phyloP scores from a whole-genome alignment of 106 monocot species.

The Dendrobium chrysotoxum region DNA sequence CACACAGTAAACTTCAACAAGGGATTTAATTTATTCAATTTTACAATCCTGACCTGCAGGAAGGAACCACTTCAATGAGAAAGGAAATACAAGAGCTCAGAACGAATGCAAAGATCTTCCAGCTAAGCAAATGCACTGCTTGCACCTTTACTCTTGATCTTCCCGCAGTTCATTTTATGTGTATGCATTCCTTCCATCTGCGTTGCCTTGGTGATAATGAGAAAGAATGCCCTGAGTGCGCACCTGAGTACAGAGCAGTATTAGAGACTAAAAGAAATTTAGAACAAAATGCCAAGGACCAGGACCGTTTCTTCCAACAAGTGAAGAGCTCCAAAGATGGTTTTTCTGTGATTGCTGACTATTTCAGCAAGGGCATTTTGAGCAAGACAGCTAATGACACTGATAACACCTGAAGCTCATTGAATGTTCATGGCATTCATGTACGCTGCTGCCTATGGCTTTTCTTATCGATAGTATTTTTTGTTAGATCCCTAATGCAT shows the following conservation, averaged over 20 bases:
- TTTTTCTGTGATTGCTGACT: slow-evolving; percentile 88
- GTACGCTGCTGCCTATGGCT: too few relatives aligned
- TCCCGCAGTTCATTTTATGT: slow-evolving; percentile 97
- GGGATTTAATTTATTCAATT: too few relatives aligned
- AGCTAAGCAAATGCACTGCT: slow-evolving; percentile 91
- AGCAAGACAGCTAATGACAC: slow-evolving; percentile 47
- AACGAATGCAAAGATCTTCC: slow-evolving; percentile 88
- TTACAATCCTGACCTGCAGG: slow-evolving; percentile 34
- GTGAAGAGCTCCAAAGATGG: slow-evolving; percentile 82
- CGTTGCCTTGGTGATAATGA: slow-evolving; percentile 96
- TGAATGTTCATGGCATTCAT: too few relatives aligned
- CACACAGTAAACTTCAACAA: too few relatives aligned
- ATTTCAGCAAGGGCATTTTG: slow-evolving; percentile 89
- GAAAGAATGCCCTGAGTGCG: slow-evolving; percentile 91
- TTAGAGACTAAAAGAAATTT: slow-evolving; percentile 57
- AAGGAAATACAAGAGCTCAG: slow-evolving; percentile 85
- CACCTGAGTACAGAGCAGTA: slow-evolving; percentile 67
- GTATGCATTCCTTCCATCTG: slow-evolving; percentile 98
- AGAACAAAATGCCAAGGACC: slow-evolving; percentile 76
- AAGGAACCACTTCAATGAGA: slow-evolving; percentile 70
- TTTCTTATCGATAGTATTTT: too few relatives aligned
- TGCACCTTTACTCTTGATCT: slow-evolving; percentile 96
- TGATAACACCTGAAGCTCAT: not conserved
- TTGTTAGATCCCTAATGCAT: too few relatives aligned
- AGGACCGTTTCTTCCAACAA: slow-evolving; percentile 63